Evolutionary conservation across 441 rosid genomes (phyloP).

Genomic region (Arabidopsis hybrid): DNA sequence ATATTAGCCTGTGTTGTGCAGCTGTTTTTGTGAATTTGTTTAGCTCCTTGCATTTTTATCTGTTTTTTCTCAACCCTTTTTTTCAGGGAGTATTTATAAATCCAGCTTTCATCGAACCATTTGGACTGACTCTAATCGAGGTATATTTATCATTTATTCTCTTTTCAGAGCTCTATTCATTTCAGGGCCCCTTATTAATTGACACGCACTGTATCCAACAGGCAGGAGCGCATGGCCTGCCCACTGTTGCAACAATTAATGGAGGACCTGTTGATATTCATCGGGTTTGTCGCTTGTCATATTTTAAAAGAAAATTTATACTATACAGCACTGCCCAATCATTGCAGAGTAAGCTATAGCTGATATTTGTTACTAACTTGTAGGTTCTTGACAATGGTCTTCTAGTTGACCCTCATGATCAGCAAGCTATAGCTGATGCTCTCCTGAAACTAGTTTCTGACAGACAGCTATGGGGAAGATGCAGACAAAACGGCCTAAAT

Average conservation of each 20-base stretch:
- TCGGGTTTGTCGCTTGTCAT: conserved; percentile 50
- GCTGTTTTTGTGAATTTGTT: conserved; percentile 1
- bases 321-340: neutral
- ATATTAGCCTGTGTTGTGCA: conserved; percentile 7
- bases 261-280: conserved; percentile 97
- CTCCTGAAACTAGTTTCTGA: conserved; percentile 90
- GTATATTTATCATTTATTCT: conserved; percentile 46
- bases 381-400: conserved; percentile 95
- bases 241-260: conserved; percentile 90
- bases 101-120: conserved; percentile 96
- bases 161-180: conserved; percentile 4
- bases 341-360: conserved; percentile 2
- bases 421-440: conserved; percentile 83
- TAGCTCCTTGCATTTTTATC: conserved; percentile 14
- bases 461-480: conserved; percentile 87
- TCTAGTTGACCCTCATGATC: conserved; percentile 92
- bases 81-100: conserved; percentile 91
- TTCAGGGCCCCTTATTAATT: neutral
- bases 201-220: conserved; percentile 44
- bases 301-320: neutral
- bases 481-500: conserved; percentile 85
- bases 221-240: conserved; percentile 97
- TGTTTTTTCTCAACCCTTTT: conserved; percentile 12
- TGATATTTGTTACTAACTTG: conserved; percentile 21
- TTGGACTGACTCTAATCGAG: conserved; percentile 92